phyloP scores from a whole-genome alignment of 441 rosid genomes.

The Hura crepitans region DNA sequence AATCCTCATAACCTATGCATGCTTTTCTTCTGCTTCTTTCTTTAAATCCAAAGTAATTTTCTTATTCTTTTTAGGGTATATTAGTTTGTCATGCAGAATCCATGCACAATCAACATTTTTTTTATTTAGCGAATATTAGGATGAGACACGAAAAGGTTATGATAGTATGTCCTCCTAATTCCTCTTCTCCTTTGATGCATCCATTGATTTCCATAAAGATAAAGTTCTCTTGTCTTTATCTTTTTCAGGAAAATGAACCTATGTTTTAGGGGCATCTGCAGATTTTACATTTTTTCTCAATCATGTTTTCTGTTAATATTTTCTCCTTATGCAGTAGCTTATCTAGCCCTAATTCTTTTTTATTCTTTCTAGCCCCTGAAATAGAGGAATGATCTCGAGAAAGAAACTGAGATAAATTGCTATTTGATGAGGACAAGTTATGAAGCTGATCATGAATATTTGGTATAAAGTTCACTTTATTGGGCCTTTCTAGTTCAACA shows the following conservation, averaged over 20 bases:
- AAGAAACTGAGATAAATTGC: constrained; percentile 31
- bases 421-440: constrained; percentile 29
- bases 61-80: constrained; percentile 80
- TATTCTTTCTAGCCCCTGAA: constrained; percentile 41
- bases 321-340: constrained; percentile 42
- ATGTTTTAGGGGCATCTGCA: constrained; percentile 40
- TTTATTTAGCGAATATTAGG: constrained; percentile 63
- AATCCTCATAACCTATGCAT: constrained; percentile 72
- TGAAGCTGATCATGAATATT: constrained; percentile 31
- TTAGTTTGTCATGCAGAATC: constrained; percentile 59
- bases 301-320: constrained; percentile 29
- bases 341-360: constrained; percentile 49
- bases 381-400: constrained; percentile 32
- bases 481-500: constrained; percentile 37
- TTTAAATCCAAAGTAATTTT: constrained; percentile 66
- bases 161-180: constrained; percentile 76
- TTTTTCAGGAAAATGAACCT: constrained; percentile 38
- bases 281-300: constrained; percentile 47
- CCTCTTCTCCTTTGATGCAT: constrained; percentile 85
- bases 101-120: constrained; percentile 73
- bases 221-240: constrained; percentile 57
- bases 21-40: constrained; percentile 75
- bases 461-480: constrained; percentile 34
- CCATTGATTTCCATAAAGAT: constrained; percentile 57
- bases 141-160: constrained; percentile 58